phyloP scores from a whole-genome alignment of 1,284 basidiomycete genomes.

The Ustilago tritici region DNA sequence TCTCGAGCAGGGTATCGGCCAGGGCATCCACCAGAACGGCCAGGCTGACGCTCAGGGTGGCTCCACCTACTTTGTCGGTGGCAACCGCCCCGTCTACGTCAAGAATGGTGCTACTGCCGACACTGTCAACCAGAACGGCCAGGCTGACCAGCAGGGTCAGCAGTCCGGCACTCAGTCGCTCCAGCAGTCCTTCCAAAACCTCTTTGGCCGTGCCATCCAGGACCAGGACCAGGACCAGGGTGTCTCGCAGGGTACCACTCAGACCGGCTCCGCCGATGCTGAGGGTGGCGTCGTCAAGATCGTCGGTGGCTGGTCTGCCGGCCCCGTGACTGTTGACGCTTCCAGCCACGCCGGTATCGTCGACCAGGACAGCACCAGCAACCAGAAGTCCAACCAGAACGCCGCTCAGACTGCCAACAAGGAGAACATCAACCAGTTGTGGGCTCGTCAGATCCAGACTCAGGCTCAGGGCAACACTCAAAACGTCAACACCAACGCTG shows the following conservation, averaged over 20 bases:
- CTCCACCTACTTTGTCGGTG: constrained; percentile 30
- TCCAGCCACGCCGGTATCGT: constrained; percentile 31
- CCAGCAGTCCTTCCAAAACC: constrained; percentile 25
- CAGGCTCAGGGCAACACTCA: constrained; percentile 34
- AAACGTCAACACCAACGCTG: constrained; percentile 16
- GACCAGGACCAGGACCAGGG: constrained; percentile 32
- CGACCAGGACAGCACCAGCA: constrained; percentile 24
- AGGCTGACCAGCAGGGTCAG: constrained; percentile 33
- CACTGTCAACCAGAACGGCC: constrained; percentile 29
- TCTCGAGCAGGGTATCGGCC: constrained; percentile 36
- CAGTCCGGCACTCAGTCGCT: constrained; percentile 40
- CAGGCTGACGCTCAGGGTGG: constrained; percentile 32
- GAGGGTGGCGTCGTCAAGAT: constrained; percentile 27
- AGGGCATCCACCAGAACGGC: constrained; percentile 41
- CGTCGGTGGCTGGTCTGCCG: constrained; percentile 19
- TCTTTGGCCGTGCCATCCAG: constrained; percentile 35
- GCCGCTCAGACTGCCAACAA: constrained; percentile 28
- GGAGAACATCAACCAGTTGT: constrained; percentile 17
- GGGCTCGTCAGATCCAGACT: constrained; percentile 19
- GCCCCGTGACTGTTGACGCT: constrained; percentile 29
- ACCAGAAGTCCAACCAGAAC: constrained; percentile 30
- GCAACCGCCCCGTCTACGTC: constrained; percentile 27
- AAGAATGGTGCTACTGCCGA: constrained; percentile 27
- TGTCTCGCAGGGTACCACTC: constrained; percentile 26
- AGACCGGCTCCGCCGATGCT: constrained; percentile 33